Base-by-base conservation (phyloP, 805 yeast species). In the Vanderwaltozyma tropicalis region DNA sequence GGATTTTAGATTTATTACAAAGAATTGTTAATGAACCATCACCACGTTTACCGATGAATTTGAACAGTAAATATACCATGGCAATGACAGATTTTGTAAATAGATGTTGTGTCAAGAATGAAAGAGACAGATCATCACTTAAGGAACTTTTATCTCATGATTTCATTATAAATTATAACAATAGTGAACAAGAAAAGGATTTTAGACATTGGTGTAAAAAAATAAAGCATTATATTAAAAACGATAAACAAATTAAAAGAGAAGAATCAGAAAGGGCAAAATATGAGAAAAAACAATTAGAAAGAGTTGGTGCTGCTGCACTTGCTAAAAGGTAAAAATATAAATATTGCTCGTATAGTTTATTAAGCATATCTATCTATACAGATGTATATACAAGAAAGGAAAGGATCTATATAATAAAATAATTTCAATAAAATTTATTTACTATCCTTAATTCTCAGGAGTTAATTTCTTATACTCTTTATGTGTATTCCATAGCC, bases 11-110 rank as follows among this genome's bases (percentile, higher is more conserved):
- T 53, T 67, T 92, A 15, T 61, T 92, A 39, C 97, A 92, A 63
- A 66, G 96, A 49, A 88, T 92, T 31, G 98, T 92, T 18, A 85
- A 88, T 52, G 98, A 92, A 57, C 78, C 78, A 2, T 87, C 96
- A 0, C 98, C 98, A 10, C 65, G 71, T 1, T 67, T 88, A 33
- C 71, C 80, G 0, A 58, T 53, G 8, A 57, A 51, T 24, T 59
- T 57, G 17, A 46, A 45, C 5, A 40, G 44, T 47, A 57, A 24
- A 48, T 67, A 43, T 47, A 53, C 48, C 60, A 69, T 39, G 51
- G 74, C 49, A 26, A 64, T 88, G 45, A 72, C 84, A 45, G 68
- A 68, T 35, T 85, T 88, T 55, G 80, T 89, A 14, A 79, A 77
- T 44, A 61, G 71, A 28, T 88, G 96, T 50, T 66, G 87, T 50